Evolutionary conservation across 371 early-diverging fungal genomes (phyloP).

Genomic region (Thermomucor indicae-seudaticae): DNA sequence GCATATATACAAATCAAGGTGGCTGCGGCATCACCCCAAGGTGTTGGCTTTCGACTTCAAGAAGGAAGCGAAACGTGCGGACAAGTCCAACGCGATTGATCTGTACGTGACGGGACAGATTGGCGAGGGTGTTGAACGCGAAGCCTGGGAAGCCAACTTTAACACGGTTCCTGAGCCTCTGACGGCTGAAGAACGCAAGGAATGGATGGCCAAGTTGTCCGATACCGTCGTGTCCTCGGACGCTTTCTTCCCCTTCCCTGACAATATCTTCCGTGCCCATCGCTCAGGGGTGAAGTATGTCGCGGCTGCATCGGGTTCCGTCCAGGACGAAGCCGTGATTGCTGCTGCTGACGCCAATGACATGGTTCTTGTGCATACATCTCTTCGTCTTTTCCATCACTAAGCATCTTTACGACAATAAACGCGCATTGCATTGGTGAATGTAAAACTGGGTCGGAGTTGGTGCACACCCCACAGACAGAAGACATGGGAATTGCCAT

Average conservation of each 20-base stretch:
- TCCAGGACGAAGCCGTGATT: slow-evolving; percentile 85
- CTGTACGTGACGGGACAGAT: slow-evolving; percentile 85
- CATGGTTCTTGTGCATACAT: slow-evolving; percentile 84
- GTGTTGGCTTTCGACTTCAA: slow-evolving; percentile 86
- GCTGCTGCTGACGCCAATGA: slow-evolving; percentile 76
- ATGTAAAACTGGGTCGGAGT: background rate
- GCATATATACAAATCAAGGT: slow-evolving; percentile 21
- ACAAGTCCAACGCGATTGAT: slow-evolving; percentile 96
- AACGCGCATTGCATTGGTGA: background rate
- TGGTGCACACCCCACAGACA: background rate
- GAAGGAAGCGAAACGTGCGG: slow-evolving; percentile 86
- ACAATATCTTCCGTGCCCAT: slow-evolving; percentile 88
- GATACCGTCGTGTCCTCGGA: slow-evolving; percentile 89
- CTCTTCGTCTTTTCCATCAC: slow-evolving; percentile 94
- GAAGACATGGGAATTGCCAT: background rate
- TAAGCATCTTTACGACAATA: slow-evolving; percentile 29
- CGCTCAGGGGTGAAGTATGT: slow-evolving; percentile 86
- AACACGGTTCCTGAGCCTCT: slow-evolving; percentile 74
- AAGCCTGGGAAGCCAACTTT: slow-evolving; percentile 79
- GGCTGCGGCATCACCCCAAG: slow-evolving; percentile 94
- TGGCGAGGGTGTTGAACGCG: slow-evolving; percentile 75
- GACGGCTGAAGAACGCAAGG: slow-evolving; percentile 76
- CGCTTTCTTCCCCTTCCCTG: slow-evolving; percentile 98
- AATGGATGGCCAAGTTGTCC: slow-evolving; percentile 65
- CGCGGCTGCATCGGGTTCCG: slow-evolving; percentile 89